Base-by-base conservation (phyloP, 2,329 filamentous ascomycete species). In the Colletotrichum echinochloae region DNA sequence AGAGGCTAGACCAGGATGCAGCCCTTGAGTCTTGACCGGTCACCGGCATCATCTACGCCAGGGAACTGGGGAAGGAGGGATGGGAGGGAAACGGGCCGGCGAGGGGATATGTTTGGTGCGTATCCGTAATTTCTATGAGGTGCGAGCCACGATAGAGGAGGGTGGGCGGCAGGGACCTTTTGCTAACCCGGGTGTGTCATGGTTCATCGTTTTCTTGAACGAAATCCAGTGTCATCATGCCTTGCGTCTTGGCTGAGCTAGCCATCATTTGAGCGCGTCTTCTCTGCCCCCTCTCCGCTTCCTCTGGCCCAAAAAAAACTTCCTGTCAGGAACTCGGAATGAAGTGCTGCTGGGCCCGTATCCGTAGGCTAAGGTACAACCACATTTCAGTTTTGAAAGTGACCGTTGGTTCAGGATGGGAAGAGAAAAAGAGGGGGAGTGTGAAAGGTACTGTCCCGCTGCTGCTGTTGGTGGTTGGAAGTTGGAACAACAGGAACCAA, bases 401-500 rank as follows among this genome's bases (percentile, higher is more conserved):
- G 16, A 55, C 44, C 35, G 59, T 61, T 61, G 46, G 59, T 61
- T 37, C n/a, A 51, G 6, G 16, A 49, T 60, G 12, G 26, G 37
- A 9, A 60, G 61, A 28, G 54, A 49, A 48, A 55, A 39, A 23
- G 23, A 26, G 5, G 7, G 12, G n/a, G n/a, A 16, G 8, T 2
- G 46, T 56, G 14, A 62, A 67, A 49, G 18, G 30, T 51, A 23
- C 26, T 37, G 59, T 56, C n/a, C 30, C 30, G 23, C 35, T 26
- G 30, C 5, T 44, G 46, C 41, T 46, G 66, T 68, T 68, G 60
- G 60, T 68, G 49, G 66, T 70, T 52, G 67, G 52, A 68, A 63
- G 66, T 70, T 39, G 67, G 52, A 68, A 63, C 30, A 62, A 51
- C n/a, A 30, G 48, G 63, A 70, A 52, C 67, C 67, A 70, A 62